These are phyloP conservation scores for Cyberlindnera mississippiensis DNA, from an alignment of 805 yeast species.

Conservation along the genomic window DNA sequence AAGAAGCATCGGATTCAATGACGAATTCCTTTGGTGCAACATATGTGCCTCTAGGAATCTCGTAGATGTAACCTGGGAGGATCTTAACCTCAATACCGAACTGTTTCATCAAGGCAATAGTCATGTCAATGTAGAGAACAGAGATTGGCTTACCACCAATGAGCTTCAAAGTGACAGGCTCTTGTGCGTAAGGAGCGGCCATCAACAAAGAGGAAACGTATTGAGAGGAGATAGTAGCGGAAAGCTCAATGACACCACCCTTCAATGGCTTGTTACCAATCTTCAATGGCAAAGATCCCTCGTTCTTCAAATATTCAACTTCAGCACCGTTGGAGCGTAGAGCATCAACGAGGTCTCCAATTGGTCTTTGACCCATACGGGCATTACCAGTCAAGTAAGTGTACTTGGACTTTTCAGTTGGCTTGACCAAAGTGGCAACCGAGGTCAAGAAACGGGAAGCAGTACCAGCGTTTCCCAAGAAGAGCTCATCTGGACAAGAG, in stretches of 20 bases:
- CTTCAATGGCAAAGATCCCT: conserved; percentile 83
- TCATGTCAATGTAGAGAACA: conserved; percentile 94
- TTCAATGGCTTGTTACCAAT: conserved; percentile 69
- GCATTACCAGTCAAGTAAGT: conserved; percentile 87
- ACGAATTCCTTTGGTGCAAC: conserved; percentile 79
- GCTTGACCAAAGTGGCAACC: conserved; percentile 78
- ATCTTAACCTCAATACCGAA: conserved; percentile 79
- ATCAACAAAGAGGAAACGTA: conserved; percentile 93
- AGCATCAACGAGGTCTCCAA: conserved; percentile 94
- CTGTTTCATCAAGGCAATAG: conserved; percentile 88
- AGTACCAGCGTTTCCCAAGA: conserved; percentile 96
- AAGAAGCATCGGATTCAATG: conserved; percentile 94
- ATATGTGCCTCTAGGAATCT: conserved; percentile 82
- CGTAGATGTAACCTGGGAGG: conserved; percentile 82
- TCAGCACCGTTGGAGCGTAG: conserved; percentile 73
- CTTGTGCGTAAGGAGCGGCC: conserved; percentile 95
- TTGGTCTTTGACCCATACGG: conserved; percentile 96
- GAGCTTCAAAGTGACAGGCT: conserved; percentile 81
- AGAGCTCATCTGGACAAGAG: conserved; percentile 65
- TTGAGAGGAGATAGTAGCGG: conserved; percentile 96
- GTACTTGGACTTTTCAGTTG: conserved; percentile 36
- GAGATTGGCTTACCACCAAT: conserved; percentile 98
- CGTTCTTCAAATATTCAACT: conserved; percentile 63
- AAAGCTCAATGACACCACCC: conserved; percentile 91
- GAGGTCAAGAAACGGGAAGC: conserved; percentile 94